phyloP scores from a whole-genome alignment of 768 basidiomycete genomes.

The Leccinum imitatum region DNA sequence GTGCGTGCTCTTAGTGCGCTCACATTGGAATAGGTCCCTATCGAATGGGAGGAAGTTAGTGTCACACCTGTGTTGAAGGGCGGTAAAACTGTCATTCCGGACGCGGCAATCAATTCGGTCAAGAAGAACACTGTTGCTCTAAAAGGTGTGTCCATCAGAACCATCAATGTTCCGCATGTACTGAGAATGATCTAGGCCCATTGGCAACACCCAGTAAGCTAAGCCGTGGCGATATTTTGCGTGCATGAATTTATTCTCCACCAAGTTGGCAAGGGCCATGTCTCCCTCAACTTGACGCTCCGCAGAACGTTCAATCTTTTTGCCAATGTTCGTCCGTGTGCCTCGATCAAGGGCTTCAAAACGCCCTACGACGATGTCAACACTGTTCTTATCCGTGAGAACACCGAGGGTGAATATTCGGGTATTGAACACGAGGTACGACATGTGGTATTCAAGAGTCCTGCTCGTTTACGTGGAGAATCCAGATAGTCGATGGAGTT shows the following conservation, averaged over 20 bases:
- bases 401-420: conserved; percentile 99
- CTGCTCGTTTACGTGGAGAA: conserved; percentile 14
- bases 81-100: conserved; percentile 97
- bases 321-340: conserved; percentile 97
- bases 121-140: conserved; percentile 97
- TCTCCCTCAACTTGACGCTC: conserved; percentile 95
- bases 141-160: conserved; percentile 62
- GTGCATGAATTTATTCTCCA: conserved; percentile 14
- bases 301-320: conserved; percentile 98
- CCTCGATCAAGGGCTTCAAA: conserved; percentile 94
- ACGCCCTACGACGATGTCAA: conserved; percentile 98
- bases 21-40: conserved; percentile 72
- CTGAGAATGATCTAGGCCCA: conserved; percentile 57
- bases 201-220: conserved; percentile 93
- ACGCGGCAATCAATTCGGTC: conserved; percentile 84
- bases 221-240: conserved; percentile 4
- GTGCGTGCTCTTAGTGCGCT: conserved; percentile 8
- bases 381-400: conserved; percentile 97
- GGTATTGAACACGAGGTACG: conserved; percentile 97
- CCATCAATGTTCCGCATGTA: background rate
- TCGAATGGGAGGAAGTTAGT: conserved; percentile 98
- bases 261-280: conserved; percentile 96
- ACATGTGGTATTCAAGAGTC: conserved; percentile 2
- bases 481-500: conserved; percentile 92
- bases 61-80: conserved; percentile 92